Base-by-base conservation (phyloP, 2,329 filamentous ascomycete genomes). In the Nemania bipapillata region DNA sequence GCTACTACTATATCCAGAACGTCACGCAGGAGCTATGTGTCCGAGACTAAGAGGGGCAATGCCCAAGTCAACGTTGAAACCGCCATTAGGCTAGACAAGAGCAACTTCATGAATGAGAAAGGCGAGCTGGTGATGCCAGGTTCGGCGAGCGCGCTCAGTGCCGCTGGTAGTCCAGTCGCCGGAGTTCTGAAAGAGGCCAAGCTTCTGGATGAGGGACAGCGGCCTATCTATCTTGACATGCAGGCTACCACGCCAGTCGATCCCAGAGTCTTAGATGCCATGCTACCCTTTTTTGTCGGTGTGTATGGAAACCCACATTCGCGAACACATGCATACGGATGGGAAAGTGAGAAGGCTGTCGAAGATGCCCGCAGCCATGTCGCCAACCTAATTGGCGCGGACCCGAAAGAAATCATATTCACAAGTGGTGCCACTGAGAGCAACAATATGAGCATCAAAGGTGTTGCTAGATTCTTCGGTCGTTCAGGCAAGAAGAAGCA, bases 401-500 rank as follows among this genome's bases (percentile, higher is more conserved):
- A 99, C 79, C 85, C 96, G 5, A 99, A 99, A 82, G 96, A 99
- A 80, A 98, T 99, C 73, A 96, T 99, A 76, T 98, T 99, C 83
- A 99, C 96, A 6, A 97, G 94, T 76, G 96, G 96, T 63, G 96
- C 96, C 17, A 99, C 96, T 0, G 96, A 99, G 84, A 97, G 94
- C 79, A 99, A 99, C 83, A 99, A 99, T 78, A 99, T 99, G 96
- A 97, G 94, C 81, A 93, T 99, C 84, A 99, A 99, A 84, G 96
- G 96, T 72, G 95, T 99, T 8, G 94, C 96, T 22, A 88, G 95
- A 71, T 99, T 99, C 83, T 97, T 97, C 79, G 94, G 93, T 73
- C 89, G 93, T 66, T 90, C 89, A 2, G 94, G 94, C 76, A 97
- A 97, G 89, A 98, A 98, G 89, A 97, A 92, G 83, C 96, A 99